A percentile compares a stretch with the other conserved stretches of the same genome.
These are phyloP conservation scores for Candida sanyaensis DNA, from an alignment of 1,139 yeast species.

Conservation along the genomic window DNA sequence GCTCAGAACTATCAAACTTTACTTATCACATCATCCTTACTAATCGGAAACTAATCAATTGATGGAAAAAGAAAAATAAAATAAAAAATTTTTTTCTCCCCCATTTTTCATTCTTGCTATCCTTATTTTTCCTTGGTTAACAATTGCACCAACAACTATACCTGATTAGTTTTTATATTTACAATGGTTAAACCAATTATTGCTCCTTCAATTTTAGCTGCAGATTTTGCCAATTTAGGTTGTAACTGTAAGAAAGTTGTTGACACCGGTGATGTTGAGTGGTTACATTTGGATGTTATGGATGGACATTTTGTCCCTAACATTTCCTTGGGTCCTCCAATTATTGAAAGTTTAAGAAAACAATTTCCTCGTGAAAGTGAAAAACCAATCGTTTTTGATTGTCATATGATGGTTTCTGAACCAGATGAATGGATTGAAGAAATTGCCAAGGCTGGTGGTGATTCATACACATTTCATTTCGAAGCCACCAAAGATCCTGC, in stretches of 20 bases:
- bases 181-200: conserved; percentile 76
- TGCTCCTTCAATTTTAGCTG: conserved; percentile 97
- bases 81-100: background rate
- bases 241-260: conserved; percentile 83
- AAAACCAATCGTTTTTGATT: conserved; percentile 77
- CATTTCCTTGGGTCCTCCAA: conserved; percentile 90
- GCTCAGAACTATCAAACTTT: background rate
- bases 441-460: conserved; percentile 94
- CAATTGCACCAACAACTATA: background rate
- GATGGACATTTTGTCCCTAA: conserved; percentile 99
- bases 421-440: conserved; percentile 96
- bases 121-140: too few species aligned
- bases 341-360: conserved; percentile 76
- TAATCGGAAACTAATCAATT: background rate
- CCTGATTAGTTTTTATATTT: too few species aligned
- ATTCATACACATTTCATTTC: conserved; percentile 93
- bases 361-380: conserved; percentile 61
- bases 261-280: conserved; percentile 72
- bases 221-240: conserved; percentile 88
- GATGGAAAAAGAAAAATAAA: background rate
- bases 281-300: conserved; percentile 99
- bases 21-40: background rate
- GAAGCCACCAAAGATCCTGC: conserved; percentile 88
- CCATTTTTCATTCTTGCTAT: background rate
- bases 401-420: conserved; percentile 97